These are phyloP conservation scores for Neurospora sp. DNA, from an alignment of 495 filamentous ascomycete species.

Conservation along the genomic window DNA sequence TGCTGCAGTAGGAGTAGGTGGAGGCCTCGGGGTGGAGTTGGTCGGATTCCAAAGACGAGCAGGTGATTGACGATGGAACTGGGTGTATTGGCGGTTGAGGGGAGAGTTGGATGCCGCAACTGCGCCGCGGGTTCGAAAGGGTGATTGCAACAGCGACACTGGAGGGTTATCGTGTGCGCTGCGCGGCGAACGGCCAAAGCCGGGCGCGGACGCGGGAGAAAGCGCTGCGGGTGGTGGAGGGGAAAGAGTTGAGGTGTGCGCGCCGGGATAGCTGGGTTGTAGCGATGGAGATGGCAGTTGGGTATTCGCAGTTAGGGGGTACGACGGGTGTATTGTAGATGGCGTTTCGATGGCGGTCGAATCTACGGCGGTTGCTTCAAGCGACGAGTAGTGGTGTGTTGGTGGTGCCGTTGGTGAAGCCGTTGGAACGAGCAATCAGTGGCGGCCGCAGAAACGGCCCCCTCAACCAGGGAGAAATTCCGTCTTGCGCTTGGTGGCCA, in stretches of 20 bases:
- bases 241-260: constrained; percentile 12
- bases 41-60: constrained; percentile 55
- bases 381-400: constrained; percentile 15
- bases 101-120: constrained; percentile 7
- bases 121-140: constrained; percentile 35
- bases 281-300: constrained; percentile 24
- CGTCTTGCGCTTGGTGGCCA: not conserved
- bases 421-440: constrained; percentile 30
- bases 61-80: constrained; percentile 20
- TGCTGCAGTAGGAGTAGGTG: constrained; percentile 15
- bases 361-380: constrained; percentile 29
- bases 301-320: constrained; percentile 16
- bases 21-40: constrained; percentile 47
- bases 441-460: constrained; percentile 35
- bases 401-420: constrained; percentile 32
- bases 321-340: not conserved
- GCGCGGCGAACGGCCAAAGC: constrained; percentile 18
- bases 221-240: constrained; percentile 13
- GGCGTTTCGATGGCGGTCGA: constrained; percentile 5
- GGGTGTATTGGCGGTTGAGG: constrained; percentile 9
- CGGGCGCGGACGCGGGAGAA: constrained; percentile 6
- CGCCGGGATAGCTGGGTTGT: constrained; percentile 24
- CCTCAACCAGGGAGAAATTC: constrained; percentile 8
- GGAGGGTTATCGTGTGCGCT: constrained; percentile 28
- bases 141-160: constrained; percentile 27